Conservation (phyloP, 176 grass and related monocot species). For the Rhynchospora tenuis region DNA sequence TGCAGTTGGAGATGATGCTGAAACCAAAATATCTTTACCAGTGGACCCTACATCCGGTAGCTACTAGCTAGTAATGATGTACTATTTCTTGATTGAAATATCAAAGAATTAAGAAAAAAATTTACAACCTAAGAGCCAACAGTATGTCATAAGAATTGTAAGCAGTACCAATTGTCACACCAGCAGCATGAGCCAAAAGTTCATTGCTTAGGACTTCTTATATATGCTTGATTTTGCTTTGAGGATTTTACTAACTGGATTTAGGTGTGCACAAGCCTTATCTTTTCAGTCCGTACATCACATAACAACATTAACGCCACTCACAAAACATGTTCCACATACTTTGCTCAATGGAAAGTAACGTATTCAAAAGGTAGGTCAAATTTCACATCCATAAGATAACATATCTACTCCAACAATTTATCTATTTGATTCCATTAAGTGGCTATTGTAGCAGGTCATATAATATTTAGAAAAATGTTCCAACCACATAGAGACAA, state of each 20-base stretch:
- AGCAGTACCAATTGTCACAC: background rate
- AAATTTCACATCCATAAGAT: background rate
- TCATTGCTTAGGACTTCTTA: conserved; percentile 4
- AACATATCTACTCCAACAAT: background rate
- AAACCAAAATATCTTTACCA: conserved; percentile 2
- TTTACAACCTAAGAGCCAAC: background rate
- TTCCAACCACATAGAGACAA: background rate
- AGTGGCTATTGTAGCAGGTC: background rate
- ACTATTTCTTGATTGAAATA: background rate
- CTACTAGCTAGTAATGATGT: background rate
- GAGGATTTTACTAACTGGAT: background rate
- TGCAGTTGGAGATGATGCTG: background rate
- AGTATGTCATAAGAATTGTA: background rate
- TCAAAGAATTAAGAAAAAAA: background rate
- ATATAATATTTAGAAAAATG: background rate
- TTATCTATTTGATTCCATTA: background rate
- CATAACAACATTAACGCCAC: background rate
- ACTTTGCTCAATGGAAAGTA: background rate
- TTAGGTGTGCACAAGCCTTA: background rate
- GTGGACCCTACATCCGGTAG: background rate
- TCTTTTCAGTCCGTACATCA: background rate
- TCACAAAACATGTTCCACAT: background rate
- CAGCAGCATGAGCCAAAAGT: background rate
- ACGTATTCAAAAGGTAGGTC: background rate
- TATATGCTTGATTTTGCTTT: background rate